These are phyloP conservation scores for Epichloe baconii DNA, from an alignment of 2,329 filamentous ascomycete species.

Conservation along the genomic window DNA sequence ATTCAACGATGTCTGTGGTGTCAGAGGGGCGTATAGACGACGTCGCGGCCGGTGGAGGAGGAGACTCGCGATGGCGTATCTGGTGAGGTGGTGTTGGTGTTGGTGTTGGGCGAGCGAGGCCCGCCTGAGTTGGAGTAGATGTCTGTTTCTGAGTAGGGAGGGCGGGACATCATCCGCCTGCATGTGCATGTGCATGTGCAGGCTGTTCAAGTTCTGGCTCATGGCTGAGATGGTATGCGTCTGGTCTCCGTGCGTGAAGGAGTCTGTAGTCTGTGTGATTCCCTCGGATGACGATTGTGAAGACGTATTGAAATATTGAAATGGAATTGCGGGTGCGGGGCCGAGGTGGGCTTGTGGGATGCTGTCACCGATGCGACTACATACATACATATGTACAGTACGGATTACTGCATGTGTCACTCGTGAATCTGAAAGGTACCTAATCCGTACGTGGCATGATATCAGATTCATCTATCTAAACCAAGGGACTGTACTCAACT, in stretches of 20 bases:
- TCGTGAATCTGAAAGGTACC: not conserved
- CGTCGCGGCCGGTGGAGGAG: slow-evolving; percentile 28
- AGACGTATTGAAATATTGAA: too few species aligned
- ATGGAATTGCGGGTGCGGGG: not conserved
- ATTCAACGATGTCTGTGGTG: slow-evolving; percentile 23
- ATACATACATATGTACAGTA: not conserved
- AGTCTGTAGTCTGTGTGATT: too few species aligned
- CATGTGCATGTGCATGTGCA: slow-evolving; percentile 7
- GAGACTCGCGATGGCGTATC: slow-evolving; percentile 22
- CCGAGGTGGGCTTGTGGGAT: not conserved
- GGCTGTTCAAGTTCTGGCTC: slow-evolving; percentile 9
- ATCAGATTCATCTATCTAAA: not conserved
- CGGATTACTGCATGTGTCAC: not conserved
- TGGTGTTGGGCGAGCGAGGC: slow-evolving; percentile 12
- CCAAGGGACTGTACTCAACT: too few species aligned
- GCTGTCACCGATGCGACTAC: not conserved
- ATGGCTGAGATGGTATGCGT: slow-evolving; percentile 1
- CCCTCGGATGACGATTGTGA: too few species aligned
- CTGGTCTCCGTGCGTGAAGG: too few species aligned
- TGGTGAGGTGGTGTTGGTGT: slow-evolving; percentile 3
- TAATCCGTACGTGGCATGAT: not conserved
- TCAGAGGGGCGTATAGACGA: slow-evolving; percentile 38
- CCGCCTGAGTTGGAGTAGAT: slow-evolving; percentile 33
- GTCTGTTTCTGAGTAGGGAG: slow-evolving; percentile 46
- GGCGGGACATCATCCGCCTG: slow-evolving; percentile 28